phyloP scores from a whole-genome alignment of 441 rosid genomes.

The Hypseocharis bilobata region DNA sequence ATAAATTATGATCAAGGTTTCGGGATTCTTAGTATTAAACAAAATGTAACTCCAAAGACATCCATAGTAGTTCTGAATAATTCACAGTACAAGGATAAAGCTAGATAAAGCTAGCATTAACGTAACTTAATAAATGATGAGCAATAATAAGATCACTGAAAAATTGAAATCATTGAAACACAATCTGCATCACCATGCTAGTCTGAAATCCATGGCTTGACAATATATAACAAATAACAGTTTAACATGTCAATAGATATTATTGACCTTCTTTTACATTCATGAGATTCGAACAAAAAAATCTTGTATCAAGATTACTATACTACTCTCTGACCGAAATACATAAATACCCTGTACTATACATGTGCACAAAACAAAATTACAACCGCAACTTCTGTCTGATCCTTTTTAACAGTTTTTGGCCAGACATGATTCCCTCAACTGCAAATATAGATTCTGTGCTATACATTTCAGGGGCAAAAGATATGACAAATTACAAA shows the following conservation, averaged over 20 bases:
- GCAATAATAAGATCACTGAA: too few relatives aligned
- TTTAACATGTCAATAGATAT: neutral
- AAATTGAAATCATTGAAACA: too few relatives aligned
- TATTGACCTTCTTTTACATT: too few relatives aligned
- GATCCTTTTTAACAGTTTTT: neutral
- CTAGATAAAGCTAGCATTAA: too few relatives aligned
- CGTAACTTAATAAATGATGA: too few relatives aligned
- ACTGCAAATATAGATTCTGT: slow-evolving; percentile 23
- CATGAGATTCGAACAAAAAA: too few relatives aligned
- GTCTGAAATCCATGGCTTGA: neutral
- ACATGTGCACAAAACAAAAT: slow-evolving; percentile 16
- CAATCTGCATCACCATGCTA: neutral
- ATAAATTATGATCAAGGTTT: too few relatives aligned
- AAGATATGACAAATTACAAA: slow-evolving; percentile 17
- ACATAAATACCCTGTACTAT: slow-evolving; percentile 22
- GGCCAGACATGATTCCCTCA: slow-evolving; percentile 16
- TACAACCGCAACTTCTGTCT: slow-evolving; percentile 18
- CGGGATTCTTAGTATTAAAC: too few relatives aligned
- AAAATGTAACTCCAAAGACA: too few relatives aligned
- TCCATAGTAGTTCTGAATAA: too few relatives aligned
- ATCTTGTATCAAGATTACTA: neutral
- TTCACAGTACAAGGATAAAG: too few relatives aligned
- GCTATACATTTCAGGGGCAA: slow-evolving; percentile 24
- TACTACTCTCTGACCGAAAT: slow-evolving; percentile 14
- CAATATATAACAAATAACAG: neutral